Percentiles rank a stretch among this genome's conserved stretches.
phyloP scores from a whole-genome alignment of 306 rosid genomes.

The Pterocarpus macrocarpus region DNA sequence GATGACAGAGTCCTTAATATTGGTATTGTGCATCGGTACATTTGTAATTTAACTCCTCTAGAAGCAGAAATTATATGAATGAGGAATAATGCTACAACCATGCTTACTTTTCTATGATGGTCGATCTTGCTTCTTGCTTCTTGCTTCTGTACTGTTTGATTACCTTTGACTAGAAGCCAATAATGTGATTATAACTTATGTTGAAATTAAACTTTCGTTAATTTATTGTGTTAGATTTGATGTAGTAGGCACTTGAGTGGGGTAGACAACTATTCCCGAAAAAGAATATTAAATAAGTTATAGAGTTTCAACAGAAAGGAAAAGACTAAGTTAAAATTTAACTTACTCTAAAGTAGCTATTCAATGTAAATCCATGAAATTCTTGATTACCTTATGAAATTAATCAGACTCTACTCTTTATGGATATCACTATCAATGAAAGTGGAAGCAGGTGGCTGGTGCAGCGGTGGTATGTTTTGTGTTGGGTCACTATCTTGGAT shows the following conservation, averaged over 20 bases:
- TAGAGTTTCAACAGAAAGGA: not conserved
- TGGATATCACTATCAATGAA: constrained; percentile 21
- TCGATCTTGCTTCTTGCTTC: not conserved
- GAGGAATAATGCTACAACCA: constrained; percentile 22
- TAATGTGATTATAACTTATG: constrained; percentile 16
- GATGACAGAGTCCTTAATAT: not conserved
- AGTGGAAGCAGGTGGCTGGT: constrained; percentile 13
- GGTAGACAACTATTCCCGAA: not conserved
- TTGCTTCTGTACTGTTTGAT: not conserved
- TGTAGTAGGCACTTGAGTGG: not conserved
- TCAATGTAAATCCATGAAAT: constrained; percentile 1
- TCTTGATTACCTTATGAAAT: not conserved
- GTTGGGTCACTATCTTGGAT: constrained; percentile 20
- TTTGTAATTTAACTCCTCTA: constrained; percentile 40
- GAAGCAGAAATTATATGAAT: constrained; percentile 24
- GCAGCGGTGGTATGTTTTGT: constrained; percentile 10
- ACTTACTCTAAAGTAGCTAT: too few relatives aligned
- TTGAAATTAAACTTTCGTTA: not conserved
- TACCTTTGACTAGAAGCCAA: constrained; percentile 15
- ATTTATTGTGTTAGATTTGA: constrained; percentile 21
- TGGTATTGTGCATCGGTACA: constrained; percentile 30
- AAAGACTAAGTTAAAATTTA: not conserved
- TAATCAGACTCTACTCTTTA: not conserved
- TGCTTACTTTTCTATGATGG: not conserved
- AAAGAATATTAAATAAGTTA: not conserved